These are phyloP conservation scores for Alloteropsis semialata DNA, from an alignment of 176 grass and related monocot genomes.

Conservation along the genomic window DNA sequence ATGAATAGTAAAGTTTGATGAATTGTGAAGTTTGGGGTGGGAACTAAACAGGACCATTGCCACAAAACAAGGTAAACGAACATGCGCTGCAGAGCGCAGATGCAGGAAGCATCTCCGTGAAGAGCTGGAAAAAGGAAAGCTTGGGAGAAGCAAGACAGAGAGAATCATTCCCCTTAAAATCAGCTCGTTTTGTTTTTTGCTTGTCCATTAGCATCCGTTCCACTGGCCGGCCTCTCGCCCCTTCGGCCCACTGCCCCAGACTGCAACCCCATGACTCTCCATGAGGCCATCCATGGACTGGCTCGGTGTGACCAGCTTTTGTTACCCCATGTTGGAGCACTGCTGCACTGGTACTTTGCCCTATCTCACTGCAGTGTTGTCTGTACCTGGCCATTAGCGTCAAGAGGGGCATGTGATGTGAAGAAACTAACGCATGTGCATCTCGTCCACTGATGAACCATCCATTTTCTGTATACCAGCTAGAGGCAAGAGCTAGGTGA, in stretches of 20 bases:
- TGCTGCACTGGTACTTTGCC: not conserved
- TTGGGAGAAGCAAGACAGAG: not conserved
- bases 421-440: not conserved
- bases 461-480: not conserved
- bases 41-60: no score
- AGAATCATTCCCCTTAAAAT: conserved; percentile 9
- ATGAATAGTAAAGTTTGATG: no score
- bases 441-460: not conserved
- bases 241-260: not conserved
- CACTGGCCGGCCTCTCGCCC: not conserved
- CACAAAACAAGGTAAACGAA: not conserved
- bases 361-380: not conserved
- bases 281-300: not conserved
- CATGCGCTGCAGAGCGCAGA: not conserved
- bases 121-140: not conserved
- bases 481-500: not conserved
- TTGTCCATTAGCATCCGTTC: conserved; percentile 9
- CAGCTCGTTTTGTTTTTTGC: conserved; percentile 16
- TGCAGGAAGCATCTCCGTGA: conserved; percentile 1
- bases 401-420: not conserved
- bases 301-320: not conserved
- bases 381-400: not conserved
- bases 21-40: no score
- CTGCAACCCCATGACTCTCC: not conserved
- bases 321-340: not conserved